Percentiles rank a stretch among this genome's conserved stretches.
These are phyloP conservation scores for Chondrus crispus DNA, from an alignment of 23 red algal genomes.

Conservation along the genomic window DNA sequence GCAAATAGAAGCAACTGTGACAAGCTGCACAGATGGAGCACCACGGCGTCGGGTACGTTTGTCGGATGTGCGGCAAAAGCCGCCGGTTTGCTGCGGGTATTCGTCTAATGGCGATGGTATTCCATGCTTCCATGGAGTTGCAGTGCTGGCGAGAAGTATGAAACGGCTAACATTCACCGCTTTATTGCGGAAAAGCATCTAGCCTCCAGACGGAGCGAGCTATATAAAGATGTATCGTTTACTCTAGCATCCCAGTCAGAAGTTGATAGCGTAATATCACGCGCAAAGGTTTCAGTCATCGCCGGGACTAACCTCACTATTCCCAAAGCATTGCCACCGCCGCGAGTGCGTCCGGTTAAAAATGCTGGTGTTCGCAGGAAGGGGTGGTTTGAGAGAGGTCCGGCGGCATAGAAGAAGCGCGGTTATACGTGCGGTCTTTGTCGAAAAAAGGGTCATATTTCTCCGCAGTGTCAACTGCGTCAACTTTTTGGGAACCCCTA, in stretches of 20 bases:
- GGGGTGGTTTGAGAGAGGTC: neutral
- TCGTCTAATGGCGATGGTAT: conserved; percentile 14
- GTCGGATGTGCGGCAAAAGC: neutral
- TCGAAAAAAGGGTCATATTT: neutral
- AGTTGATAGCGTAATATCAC: no score
- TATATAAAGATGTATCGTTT: neutral
- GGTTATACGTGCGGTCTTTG: neutral
- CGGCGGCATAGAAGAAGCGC: neutral
- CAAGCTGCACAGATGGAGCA: neutral
- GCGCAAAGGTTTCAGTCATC: neutral
- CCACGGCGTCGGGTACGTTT: neutral
- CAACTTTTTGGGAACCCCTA: conserved; percentile 25
- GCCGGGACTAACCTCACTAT: neutral
- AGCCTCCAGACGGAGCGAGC: neutral
- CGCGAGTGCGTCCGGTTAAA: neutral
- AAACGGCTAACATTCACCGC: conserved; percentile 7
- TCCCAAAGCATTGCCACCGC: neutral
- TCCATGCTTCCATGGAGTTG: conserved; percentile 17
- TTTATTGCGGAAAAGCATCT: neutral
- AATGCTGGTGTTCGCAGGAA: neutral
- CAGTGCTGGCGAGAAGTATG: neutral
- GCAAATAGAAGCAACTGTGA: conserved; percentile 20
- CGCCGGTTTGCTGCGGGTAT: conserved; percentile 12
- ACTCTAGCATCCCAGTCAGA: no score
- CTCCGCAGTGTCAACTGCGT: neutral